A percentile compares a stretch with the other conserved stretches of the same genome.
These are phyloP conservation scores for Wickerhamiella australiensis DNA, from an alignment of 805 yeast genomes.

Conservation along the genomic window DNA sequence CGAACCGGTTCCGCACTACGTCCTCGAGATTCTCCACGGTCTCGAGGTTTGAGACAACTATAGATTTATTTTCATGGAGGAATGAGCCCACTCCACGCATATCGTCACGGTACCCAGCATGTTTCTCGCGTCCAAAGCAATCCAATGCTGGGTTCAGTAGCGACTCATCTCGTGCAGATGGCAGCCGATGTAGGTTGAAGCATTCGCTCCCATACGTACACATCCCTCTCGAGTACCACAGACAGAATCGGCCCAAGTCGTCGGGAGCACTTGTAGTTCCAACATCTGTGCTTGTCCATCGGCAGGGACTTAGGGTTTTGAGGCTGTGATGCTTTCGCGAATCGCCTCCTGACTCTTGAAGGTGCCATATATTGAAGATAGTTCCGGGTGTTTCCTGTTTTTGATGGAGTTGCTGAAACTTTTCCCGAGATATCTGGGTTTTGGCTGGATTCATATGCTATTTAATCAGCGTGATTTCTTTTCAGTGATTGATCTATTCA, in stretches of 20 bases:
- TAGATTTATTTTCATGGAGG: constrained; percentile 51
- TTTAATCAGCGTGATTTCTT: background rate
- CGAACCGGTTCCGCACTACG: constrained; percentile 31
- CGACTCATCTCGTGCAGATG: constrained; percentile 44
- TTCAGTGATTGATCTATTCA: too few species aligned
- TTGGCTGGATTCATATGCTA: background rate
- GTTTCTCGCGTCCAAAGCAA: constrained; percentile 87
- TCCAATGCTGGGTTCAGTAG: constrained; percentile 48
- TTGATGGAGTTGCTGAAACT: constrained; percentile 3
- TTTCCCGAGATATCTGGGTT: constrained; percentile 1
- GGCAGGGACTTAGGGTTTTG: background rate
- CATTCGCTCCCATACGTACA: constrained; percentile 73
- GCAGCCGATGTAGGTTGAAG: constrained; percentile 65
- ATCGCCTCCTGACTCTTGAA: constrained; percentile 11
- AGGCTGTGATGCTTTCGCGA: background rate
- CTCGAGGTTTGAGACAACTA: constrained; percentile 54
- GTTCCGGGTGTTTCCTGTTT: constrained; percentile 8
- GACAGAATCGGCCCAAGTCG: constrained; percentile 39
- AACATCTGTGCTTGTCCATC: constrained; percentile 3
- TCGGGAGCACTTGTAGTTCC: constrained; percentile 7
- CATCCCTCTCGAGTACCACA: constrained; percentile 81
- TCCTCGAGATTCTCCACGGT: constrained; percentile 16
- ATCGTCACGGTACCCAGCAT: constrained; percentile 72
- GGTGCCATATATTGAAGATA: constrained; percentile 9
- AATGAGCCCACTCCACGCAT: constrained; percentile 91